Evolutionary conservation across 371 early-diverging fungal species (phyloP), one percentile per base, ranked within the genome.

Genomic region (Apophysomyces elegans): DNA sequence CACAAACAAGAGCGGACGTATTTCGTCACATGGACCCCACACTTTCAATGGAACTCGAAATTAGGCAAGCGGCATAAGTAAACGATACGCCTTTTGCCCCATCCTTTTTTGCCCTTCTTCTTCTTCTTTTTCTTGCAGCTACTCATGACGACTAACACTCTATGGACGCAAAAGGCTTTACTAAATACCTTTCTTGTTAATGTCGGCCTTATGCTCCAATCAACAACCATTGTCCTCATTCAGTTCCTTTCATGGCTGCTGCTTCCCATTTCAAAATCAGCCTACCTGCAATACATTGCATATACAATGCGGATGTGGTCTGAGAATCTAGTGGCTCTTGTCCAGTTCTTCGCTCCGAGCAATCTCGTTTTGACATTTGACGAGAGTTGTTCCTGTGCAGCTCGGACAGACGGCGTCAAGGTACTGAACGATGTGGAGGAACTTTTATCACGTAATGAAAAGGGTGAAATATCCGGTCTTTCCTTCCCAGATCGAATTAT

Each of bases 331-430:
- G 75, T 88, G 26, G 71, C 80, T 62, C 69, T 83, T 54, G 81
- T 81, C 38, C 87, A 83, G 57, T 71, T 82, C 9, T 85, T 86
- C 59, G 79, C 85, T 35, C 88, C 89, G 0, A 69, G 82, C 13
- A 77, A 81, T 43, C 69, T 89, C 50, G 67, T 87, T 36, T 61
- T 88, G 14, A 79, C 82, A 0, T 78, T 80, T 4, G 86, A 86
- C 46, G 72, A 73, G 56, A 73, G 77, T 37, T 64, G 59, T 62
- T 68, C 50, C 54, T 58, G 39, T 38, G 60, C 54, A 41, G 14
- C 32, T 50, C 54, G 54, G 9, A 16, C 54, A 35, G 64, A 71
- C 4, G 74, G 67, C 7, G 54, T 13, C 1, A 59, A 63, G 4
- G 45, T 60, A 8, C 41, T 58, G 39, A 64, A 64, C 12, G 36